A percentile compares a stretch with the other conserved stretches of the same genome.
Conservation (phyloP, 2,329 filamentous ascomycete species). For the Paecilomyces niveus region DNA sequence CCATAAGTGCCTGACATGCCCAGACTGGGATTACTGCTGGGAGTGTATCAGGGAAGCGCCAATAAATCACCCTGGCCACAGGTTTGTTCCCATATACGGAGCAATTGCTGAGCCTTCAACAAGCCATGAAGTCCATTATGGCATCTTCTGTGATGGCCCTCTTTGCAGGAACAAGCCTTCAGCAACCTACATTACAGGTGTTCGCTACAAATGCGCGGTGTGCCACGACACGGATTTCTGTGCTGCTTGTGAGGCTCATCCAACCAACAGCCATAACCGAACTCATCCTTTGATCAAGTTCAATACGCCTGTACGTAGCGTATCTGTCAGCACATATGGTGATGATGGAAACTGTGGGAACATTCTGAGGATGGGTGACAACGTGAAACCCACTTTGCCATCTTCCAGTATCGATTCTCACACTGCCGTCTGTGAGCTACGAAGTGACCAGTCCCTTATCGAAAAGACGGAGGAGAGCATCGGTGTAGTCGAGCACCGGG, state of each 20-base stretch:
- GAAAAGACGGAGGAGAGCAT: conserved; percentile 9
- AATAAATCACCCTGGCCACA: conserved; percentile 67
- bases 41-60: conserved; percentile 66
- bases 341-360: conserved; percentile 63
- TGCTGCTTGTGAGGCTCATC: conserved; percentile 83
- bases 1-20: conserved; percentile 94
- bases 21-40: conserved; percentile 93
- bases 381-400: conserved; percentile 28
- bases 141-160: conserved; percentile 92
- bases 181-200: conserved; percentile 62
- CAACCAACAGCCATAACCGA: conserved; percentile 77
- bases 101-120: conserved; percentile 45
- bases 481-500: conserved; percentile 16
- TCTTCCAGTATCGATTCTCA: conserved; percentile 45
- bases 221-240: conserved; percentile 96
- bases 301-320: conserved; percentile 82
- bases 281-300: conserved; percentile 98
- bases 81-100: conserved; percentile 82
- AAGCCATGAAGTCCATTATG: conserved; percentile 58
- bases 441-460: conserved; percentile 9
- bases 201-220: conserved; percentile 94
- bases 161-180: conserved; percentile 58
- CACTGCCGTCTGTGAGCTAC: conserved; percentile 20
- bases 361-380: conserved; percentile 68
- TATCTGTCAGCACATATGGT: conserved; percentile 76